Base-by-base conservation (phyloP, 176 grass and related monocot genomes). In the Carex parvula region DNA sequence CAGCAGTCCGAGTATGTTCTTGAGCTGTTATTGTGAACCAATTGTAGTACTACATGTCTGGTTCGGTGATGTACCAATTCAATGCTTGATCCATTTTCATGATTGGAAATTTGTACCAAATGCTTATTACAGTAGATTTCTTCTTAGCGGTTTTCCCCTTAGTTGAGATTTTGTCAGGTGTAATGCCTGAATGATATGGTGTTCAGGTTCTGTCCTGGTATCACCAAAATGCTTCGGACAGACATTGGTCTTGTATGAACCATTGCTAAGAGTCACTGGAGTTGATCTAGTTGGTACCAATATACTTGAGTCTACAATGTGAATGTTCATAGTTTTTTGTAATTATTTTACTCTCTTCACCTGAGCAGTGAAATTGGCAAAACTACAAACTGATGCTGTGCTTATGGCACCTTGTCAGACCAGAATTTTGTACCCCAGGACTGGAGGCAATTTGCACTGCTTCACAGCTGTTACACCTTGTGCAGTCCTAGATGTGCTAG, bases 371-470 rank as follows among this genome's bases (percentile, higher is more conserved):
- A 88, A 87, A 56, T 87, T 94, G 66, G 95, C 95, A 20, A 94
- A 91, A 85, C 75, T 92, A 30, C 92, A 91, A 39, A 91, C 90
- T 1, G 90, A 97, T 80, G 85, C n/a, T n/a, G n/a, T n/a, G n/a
- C 86, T 97, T 13, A 81, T 62, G 0, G 85, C 78, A 46, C 81
- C 89, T 57, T 59, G 90, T 0, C 85, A 87, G 71, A 94, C 95
- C 4, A n/a, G 81, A 62, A 88, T 98, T 30, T 81, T 94, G 14
- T 94, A 94, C 78, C 95, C 95, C 13, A 89, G 92, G 37, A 87
- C 88, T 21, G 95, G 90, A 75, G 95, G 92, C 52, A 98, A 94
- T 56, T 79, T 98, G 89, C 95, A 94, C 55, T 93, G 95, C 68
- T 94, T 98, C 50, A 98, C 90, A 20, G 92, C 92, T 14, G 59